Conservation (phyloP, 192 early-diverging fungal genomes). For the Coemansia furcata region DNA sequence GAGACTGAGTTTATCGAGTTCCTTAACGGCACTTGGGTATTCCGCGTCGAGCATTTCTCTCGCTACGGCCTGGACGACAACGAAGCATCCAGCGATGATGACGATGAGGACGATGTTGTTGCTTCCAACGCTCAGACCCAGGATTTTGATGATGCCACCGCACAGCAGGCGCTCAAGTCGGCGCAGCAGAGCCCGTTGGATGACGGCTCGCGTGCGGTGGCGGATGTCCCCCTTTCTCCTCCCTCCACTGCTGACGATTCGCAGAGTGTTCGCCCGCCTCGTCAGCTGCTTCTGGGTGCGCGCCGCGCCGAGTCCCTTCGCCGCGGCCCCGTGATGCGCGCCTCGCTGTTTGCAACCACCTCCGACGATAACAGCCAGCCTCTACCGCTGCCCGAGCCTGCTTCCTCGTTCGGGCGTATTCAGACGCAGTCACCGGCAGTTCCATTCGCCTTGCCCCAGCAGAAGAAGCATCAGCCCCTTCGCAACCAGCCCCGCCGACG, state of each 20-base stretch:
- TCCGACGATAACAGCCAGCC: background rate
- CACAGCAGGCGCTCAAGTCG: slow-evolving; percentile 11
- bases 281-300: slow-evolving; percentile 21
- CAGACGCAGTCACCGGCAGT: slow-evolving; percentile 17
- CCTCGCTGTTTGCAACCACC: slow-evolving; percentile 37
- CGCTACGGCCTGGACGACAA: slow-evolving; percentile 77
- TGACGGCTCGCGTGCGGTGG: slow-evolving; percentile 48
- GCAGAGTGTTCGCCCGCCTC: slow-evolving; percentile 1
- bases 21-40: slow-evolving; percentile 83
- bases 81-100: slow-evolving; percentile 59
- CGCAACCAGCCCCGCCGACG: background rate
- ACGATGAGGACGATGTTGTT: slow-evolving; percentile 22
- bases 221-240: slow-evolving; percentile 1
- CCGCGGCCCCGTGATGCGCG: slow-evolving; percentile 42
- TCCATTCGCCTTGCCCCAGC: slow-evolving; percentile 11
- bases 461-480: background rate
- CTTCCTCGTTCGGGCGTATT: slow-evolving; percentile 5
- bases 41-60: slow-evolving; percentile 84
- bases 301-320: slow-evolving; percentile 35
- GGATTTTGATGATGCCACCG: slow-evolving; percentile 51
- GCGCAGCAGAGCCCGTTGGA: slow-evolving; percentile 28
- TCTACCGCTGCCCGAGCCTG: background rate
- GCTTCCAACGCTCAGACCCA: slow-evolving; percentile 7
- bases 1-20: slow-evolving; percentile 82
- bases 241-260: background rate